Conservation (phyloP, 2,329 filamentous ascomycete genomes). For the Colletotrichum plurivorum region DNA sequence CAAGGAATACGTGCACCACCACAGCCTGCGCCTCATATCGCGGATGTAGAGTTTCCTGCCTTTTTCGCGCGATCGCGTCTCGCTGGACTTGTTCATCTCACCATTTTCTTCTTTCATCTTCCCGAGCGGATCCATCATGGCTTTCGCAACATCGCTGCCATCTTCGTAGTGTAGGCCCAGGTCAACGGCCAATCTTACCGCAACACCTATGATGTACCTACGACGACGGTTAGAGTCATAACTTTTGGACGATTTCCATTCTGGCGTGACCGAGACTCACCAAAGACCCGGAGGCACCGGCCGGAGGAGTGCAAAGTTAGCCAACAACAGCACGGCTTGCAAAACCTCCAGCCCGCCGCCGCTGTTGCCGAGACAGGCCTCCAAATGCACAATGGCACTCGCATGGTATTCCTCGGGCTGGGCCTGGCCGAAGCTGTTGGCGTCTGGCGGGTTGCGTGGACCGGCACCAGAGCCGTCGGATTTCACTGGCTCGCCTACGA, state of each 20-base stretch:
- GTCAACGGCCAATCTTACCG: conserved; percentile 90
- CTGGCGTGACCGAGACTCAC: conserved; percentile 56
- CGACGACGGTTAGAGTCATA: conserved; percentile 8
- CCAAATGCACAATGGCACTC: conserved; percentile 91
- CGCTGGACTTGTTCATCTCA: conserved; percentile 41
- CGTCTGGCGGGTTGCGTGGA: conserved; percentile 44
- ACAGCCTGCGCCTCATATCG: conserved; percentile 87
- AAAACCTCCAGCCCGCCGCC: conserved; percentile 94
- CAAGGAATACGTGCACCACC: conserved; percentile 98
- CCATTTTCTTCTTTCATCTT: conserved; percentile 50
- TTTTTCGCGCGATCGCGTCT: conserved; percentile 60
- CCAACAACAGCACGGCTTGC: conserved; percentile 91
- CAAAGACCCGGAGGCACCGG: conserved; percentile 94
- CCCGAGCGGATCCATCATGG: conserved; percentile 59
- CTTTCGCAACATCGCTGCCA: conserved; percentile 74
- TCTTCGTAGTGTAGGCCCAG: conserved; percentile 95
- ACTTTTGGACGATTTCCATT: background rate
- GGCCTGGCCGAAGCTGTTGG: conserved; percentile 62
- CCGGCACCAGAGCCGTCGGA: conserved; percentile 56
- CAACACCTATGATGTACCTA: conserved; percentile 93
- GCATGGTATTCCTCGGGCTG: conserved; percentile 98
- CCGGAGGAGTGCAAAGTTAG: conserved; percentile 90
- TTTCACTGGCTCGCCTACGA: conserved; percentile 77
- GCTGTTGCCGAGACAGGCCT: conserved; percentile 86
- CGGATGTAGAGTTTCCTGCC: conserved; percentile 85